Percentiles rank a stretch among this genome's conserved stretches.
phyloP scores from a whole-genome alignment of 2,329 filamentous ascomycete genomes.

The Beauveria australis region DNA sequence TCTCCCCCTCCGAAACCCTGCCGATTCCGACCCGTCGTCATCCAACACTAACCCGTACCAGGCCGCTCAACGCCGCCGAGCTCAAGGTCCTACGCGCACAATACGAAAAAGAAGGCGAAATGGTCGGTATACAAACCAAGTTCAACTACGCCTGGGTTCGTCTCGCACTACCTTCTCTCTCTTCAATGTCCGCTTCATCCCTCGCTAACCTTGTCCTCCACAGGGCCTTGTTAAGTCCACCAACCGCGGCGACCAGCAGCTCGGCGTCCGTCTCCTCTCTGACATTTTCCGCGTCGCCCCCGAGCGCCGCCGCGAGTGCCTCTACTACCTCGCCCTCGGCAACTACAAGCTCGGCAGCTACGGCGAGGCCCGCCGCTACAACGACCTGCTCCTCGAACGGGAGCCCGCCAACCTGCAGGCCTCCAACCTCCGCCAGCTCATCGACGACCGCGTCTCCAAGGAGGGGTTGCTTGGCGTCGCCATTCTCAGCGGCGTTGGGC shows the following conservation, averaged over 20 bases:
- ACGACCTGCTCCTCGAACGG: slow-evolving; percentile 82
- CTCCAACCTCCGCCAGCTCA: slow-evolving; percentile 72
- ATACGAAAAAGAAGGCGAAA: slow-evolving; percentile 95
- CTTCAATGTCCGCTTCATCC: not conserved
- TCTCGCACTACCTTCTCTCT: not conserved
- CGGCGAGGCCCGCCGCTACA: slow-evolving; percentile 87
- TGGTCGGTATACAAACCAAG: slow-evolving; percentile 94
- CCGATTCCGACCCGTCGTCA: slow-evolving; percentile 6
- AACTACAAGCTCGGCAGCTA: slow-evolving; percentile 99
- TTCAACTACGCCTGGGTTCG: slow-evolving; percentile 99
- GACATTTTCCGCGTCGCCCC: slow-evolving; percentile 94
- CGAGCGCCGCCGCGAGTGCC: slow-evolving; percentile 90
- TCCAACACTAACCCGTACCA: slow-evolving; percentile 26
- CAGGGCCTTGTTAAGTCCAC: slow-evolving; percentile 94
- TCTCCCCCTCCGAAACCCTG: not conserved
- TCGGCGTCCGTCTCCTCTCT: slow-evolving; percentile 85
- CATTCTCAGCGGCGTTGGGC: slow-evolving; percentile 85
- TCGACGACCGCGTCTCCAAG: slow-evolving; percentile 93
- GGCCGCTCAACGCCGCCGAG: slow-evolving; percentile 83
- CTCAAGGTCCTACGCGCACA: slow-evolving; percentile 87
- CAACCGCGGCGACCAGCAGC: slow-evolving; percentile 77
- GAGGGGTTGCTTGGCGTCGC: slow-evolving; percentile 92
- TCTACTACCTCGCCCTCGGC: slow-evolving; percentile 94
- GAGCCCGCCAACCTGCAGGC: slow-evolving; percentile 91
- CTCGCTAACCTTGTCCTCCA: not conserved